Evolutionary conservation across 305 asterid genomes (phyloP), one percentile per base, ranked within the genome.

Genomic region (Euphrasia arctica): DNA sequence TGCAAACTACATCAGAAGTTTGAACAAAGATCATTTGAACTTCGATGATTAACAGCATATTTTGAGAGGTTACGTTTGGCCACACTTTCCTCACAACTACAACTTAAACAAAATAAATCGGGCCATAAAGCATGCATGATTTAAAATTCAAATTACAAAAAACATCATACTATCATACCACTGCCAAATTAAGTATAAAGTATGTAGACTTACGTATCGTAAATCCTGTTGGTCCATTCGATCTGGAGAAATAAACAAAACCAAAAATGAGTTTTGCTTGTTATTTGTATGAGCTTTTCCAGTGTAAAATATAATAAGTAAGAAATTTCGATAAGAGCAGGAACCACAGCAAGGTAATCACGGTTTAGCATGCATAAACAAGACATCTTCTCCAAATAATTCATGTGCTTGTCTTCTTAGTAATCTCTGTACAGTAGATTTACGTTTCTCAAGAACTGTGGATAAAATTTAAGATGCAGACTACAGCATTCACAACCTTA

Each of bases 191-290:
- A 15, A 29, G 15, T 52, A 49, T 57, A 27, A 63, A 69, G 22
- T 18, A 18, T 51, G 63, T 22, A 73, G 63, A 86, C 96, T 82
- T 81, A 89, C 96, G 96, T 62, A 91, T 86, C 28, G 98, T 89
- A 80, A 91, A 91, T 61, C 78, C 85, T 52, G 80, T 58, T 4
- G 78, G 90, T 54, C 82, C 59, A 75, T 81, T 83, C 2, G 89
- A 75, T 41, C 98, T 91, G 98, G 75, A 72, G 73, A 70, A 70
- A 62, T 32, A 70, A 76, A 68, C 60, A 61, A 58, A 62, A 45
- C 12, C 61, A 65, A 60, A 31, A 51, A 67, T 75, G 60, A 78
- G 77, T 18, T 51, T 62, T 58, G 52, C 32, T 3, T 55, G n/a
- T n/a, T 25, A 61, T 47, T 65, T 67, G 57, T 59, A 54, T 67